Evolutionary conservation across 352 stramenopile genomes (phyloP).

Genomic region (Phytophthora megakarya): DNA sequence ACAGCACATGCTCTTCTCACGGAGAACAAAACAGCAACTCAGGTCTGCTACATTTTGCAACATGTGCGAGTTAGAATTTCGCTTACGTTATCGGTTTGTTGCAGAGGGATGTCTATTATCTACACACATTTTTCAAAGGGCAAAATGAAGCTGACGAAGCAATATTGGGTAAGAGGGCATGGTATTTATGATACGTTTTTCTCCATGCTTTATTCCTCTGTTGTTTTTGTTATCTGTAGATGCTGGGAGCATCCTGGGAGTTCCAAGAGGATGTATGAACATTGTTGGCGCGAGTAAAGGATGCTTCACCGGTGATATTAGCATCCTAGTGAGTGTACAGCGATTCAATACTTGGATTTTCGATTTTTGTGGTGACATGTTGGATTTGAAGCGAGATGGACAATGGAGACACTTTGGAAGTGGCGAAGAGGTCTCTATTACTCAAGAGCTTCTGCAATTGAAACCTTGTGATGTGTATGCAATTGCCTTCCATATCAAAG

Average conservation of each 20-base stretch:
- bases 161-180: constrained; percentile 59
- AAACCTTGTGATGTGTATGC: constrained; percentile 57
- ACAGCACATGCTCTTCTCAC: constrained; percentile 70
- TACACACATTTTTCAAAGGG: constrained; percentile 83
- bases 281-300: constrained; percentile 87
- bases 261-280: constrained; percentile 74
- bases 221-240: constrained; percentile 40
- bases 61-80: not conserved
- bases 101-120: constrained; percentile 84
- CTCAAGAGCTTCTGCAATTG: constrained; percentile 69
- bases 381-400: constrained; percentile 43
- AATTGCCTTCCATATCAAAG: not conserved
- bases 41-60: constrained; percentile 40
- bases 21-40: constrained; percentile 82
- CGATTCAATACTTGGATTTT: not conserved
- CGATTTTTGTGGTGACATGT: constrained; percentile 8
- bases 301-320: constrained; percentile 65
- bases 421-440: constrained; percentile 77
- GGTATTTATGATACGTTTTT: no score
- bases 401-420: constrained; percentile 61
- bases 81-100: not conserved
- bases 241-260: constrained; percentile 66
- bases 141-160: constrained; percentile 85
- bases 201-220: not conserved
- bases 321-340: constrained; percentile 43